Base-by-base conservation (phyloP, 495 filamentous ascomycete species). In the Lasiosphaeris hirsuta region DNA sequence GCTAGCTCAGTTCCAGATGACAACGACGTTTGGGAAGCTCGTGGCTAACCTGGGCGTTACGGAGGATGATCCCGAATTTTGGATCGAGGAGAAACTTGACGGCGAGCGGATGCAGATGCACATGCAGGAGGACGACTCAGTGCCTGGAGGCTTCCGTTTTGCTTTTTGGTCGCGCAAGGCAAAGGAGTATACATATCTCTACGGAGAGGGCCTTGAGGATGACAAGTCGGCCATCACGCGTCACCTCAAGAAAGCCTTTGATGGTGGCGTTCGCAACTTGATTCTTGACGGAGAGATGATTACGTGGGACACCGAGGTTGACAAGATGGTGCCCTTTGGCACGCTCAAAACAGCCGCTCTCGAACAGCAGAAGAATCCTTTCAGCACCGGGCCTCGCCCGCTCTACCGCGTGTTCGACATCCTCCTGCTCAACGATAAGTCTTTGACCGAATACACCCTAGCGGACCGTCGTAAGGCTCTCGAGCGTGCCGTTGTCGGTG, bases 241-340 rank as follows among this genome's bases (percentile, higher is more conserved):
- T 34, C 85, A 96, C 66, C 72, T 97, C 10, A 83, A 85, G 50
- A 78, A 84, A 53, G 91, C 90, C 4, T 98, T 98, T 65, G 75
- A 84, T 13, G 77, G 85, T 6, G 84, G 85, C 0, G 92, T 97
- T 8, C 75, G 85, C 43, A 83, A 91, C 65, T 80, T 97, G 63
- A 96, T 98, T 34, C 77, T 98, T 2, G 94, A 98, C 63, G 94
- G 94, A 9, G 94, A 98, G 71, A 98, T 98, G 94, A 90, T 98
- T 51, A 96, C 92, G 8, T 98, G 95, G 95, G 91, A 97, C 68
- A 86, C 90, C n/a, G 85, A 88, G 48, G 75, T 89, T 49, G 86
- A 96, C 70, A 84, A 85, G 50, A 88, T 92, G 40, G 86, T 96
- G 38, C 86, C 87, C 2, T 98, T 98, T 64, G 94, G 94, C 6